Percentiles rank a stretch among this genome's conserved stretches.
Evolutionary conservation across 345 rosid genomes (phyloP).

Genomic region (Eucalyptus virginea): DNA sequence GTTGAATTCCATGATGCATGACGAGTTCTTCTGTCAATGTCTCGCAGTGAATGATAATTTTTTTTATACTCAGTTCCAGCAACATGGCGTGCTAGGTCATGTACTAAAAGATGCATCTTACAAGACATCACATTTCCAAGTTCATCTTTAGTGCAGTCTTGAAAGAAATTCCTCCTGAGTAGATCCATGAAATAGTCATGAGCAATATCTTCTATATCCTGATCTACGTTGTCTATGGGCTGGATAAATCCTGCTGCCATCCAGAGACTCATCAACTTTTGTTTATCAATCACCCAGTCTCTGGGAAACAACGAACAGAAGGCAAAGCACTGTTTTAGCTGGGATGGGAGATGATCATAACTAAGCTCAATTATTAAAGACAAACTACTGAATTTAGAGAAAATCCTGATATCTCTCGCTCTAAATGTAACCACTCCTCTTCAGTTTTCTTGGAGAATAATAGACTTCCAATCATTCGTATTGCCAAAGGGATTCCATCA

Average conservation of each 20-base stretch:
- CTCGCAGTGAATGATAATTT: too few relatives aligned
- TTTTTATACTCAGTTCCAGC: too few relatives aligned
- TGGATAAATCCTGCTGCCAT: constrained; percentile 6
- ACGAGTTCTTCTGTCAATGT: not conserved
- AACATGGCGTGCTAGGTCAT: not conserved
- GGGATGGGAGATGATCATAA: not conserved
- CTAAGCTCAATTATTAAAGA: not conserved
- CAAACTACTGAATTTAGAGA: too few relatives aligned
- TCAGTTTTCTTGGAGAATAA: not conserved
- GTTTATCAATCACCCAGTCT: not conserved
- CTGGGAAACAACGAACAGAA: constrained; percentile 7
- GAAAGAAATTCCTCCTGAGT: not conserved
- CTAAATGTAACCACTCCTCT: constrained; percentile 2
- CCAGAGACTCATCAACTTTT: not conserved
- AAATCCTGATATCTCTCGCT: not conserved
- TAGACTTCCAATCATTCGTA: constrained; percentile 2
- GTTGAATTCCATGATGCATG: not conserved
- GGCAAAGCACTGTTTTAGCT: constrained; percentile 2
- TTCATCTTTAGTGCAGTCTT: not conserved
- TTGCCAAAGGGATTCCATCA: constrained; percentile 4
- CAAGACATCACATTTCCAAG: not conserved
- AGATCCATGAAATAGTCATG: not conserved
- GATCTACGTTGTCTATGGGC: not conserved
- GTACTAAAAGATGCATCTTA: not conserved
- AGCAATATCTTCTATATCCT: not conserved